Percentiles rank a stretch among this genome's conserved stretches.
Evolutionary conservation across 192 early-diverging fungal species (phyloP).

Genomic region (Geranomyces variabilis): DNA sequence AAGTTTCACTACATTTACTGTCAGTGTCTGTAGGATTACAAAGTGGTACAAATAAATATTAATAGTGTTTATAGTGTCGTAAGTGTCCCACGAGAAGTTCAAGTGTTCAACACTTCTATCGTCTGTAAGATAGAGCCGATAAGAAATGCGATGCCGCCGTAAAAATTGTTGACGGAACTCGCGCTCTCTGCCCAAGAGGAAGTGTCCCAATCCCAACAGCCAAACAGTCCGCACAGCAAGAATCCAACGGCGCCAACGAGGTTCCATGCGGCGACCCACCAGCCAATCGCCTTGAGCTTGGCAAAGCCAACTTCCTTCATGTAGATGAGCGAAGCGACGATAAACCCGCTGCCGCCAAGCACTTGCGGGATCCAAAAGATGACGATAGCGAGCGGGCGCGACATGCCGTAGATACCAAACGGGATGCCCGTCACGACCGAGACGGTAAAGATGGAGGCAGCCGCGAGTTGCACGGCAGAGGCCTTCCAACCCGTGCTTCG

Average conservation of each 20-base stretch:
- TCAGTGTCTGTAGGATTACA: too few species aligned
- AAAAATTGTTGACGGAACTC: background rate
- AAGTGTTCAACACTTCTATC: background rate
- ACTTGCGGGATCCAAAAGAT: conserved; percentile 21
- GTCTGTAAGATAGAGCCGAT: background rate
- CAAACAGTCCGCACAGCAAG: conserved; percentile 17
- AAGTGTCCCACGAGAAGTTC: background rate
- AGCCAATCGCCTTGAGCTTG: background rate
- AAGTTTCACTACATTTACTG: too few species aligned
- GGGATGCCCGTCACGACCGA: conserved; percentile 15
- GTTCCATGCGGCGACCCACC: conserved; percentile 15
- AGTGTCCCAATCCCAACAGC: background rate
- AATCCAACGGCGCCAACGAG: conserved; percentile 15
- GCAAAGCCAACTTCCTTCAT: conserved; percentile 17
- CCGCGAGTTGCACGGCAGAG: conserved; percentile 9
- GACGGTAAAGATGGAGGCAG: conserved; percentile 12
- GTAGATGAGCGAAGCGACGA: conserved; percentile 12
- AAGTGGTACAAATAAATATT: too few species aligned
- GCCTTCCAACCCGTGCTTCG: background rate
- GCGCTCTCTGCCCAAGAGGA: background rate
- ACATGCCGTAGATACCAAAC: background rate
- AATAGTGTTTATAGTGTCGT: too few species aligned
- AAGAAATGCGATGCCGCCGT: conserved; percentile 4
- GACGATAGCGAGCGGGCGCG: background rate
- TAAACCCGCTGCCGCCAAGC: conserved; percentile 7